phyloP scores from a whole-genome alignment of 2,329 filamentous ascomycete species.

The Tolypocladium paradoxum region DNA sequence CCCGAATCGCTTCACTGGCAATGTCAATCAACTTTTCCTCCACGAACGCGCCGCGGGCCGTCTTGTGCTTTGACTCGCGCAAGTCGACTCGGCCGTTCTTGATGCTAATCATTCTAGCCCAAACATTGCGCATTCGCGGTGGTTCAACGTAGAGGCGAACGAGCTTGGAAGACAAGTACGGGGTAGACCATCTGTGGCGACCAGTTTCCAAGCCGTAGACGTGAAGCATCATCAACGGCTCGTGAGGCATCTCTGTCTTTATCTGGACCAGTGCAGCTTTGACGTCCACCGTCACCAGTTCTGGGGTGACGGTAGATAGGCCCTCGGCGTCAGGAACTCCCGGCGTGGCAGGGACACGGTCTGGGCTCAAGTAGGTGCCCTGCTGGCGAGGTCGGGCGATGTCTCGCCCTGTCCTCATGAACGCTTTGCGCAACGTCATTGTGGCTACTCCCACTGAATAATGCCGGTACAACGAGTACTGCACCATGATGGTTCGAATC shows the following conservation, averaged over 20 bases:
- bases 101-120: slow-evolving; percentile 78
- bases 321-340: slow-evolving; percentile 17
- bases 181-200: slow-evolving; percentile 76
- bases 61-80: slow-evolving; percentile 63
- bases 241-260: slow-evolving; percentile 78
- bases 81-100: slow-evolving; percentile 74
- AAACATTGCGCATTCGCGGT: slow-evolving; percentile 70
- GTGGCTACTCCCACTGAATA: slow-evolving; percentile 79
- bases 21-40: slow-evolving; percentile 80
- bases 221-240: slow-evolving; percentile 87
- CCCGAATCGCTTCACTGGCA: slow-evolving; percentile 70
- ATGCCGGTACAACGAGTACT: slow-evolving; percentile 90
- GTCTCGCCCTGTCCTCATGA: slow-evolving; percentile 42
- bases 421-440: slow-evolving; percentile 62
- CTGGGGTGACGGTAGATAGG: slow-evolving; percentile 29
- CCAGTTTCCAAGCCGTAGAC: slow-evolving; percentile 74
- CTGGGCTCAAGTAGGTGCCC: slow-evolving; percentile 14
- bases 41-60: slow-evolving; percentile 42
- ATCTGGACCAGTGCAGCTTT: slow-evolving; percentile 74
- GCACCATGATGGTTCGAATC: slow-evolving; percentile 65
- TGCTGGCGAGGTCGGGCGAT: slow-evolving; percentile 20
- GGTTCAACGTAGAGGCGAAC: slow-evolving; percentile 80
- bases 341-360: slow-evolving; percentile 24
- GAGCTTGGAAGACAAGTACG: slow-evolving; percentile 68
- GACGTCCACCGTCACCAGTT: slow-evolving; percentile 73